Percentiles rank a stretch among this genome's conserved stretches.
Conservation (phyloP, 768 basidiomycete genomes). For the Lactarius akahatsu region DNA sequence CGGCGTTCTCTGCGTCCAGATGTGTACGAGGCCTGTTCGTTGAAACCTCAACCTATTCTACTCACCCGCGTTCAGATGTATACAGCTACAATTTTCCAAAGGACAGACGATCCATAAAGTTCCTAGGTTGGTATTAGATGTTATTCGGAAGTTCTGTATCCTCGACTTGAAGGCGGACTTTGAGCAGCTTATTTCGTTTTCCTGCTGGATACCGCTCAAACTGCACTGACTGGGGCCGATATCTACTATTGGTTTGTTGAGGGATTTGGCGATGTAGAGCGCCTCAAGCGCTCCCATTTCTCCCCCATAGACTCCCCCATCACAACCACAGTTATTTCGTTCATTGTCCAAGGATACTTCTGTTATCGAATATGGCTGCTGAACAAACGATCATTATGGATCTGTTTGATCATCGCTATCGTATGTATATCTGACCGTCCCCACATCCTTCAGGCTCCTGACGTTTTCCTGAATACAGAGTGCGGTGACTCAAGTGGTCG, state of each 20-base stretch:
- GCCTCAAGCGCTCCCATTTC: neutral
- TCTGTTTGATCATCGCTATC: neutral
- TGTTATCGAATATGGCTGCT: neutral
- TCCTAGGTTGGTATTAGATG: neutral
- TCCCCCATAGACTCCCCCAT: neutral
- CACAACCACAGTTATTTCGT: neutral
- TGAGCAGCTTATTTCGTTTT: neutral
- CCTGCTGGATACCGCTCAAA: neutral
- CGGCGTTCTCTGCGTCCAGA: constrained; percentile 7
- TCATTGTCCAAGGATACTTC: neutral
- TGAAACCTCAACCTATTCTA: neutral
- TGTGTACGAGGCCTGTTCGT: neutral
- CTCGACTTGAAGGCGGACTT: neutral
- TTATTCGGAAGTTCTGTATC: neutral
- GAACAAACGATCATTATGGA: neutral
- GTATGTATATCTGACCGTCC: neutral
- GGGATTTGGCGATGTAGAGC: neutral
- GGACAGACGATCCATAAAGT: neutral
- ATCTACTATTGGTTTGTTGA: neutral
- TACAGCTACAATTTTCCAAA: neutral
- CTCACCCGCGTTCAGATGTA: neutral
- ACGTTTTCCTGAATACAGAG: neutral
- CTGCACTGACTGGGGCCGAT: neutral
- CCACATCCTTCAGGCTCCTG: neutral
- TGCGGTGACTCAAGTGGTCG: neutral